Evolutionary conservation across 176 grass and related monocot genomes (phyloP), one percentile per base, ranked within the genome.

Genomic region (Chrysopogon serrulatus): DNA sequence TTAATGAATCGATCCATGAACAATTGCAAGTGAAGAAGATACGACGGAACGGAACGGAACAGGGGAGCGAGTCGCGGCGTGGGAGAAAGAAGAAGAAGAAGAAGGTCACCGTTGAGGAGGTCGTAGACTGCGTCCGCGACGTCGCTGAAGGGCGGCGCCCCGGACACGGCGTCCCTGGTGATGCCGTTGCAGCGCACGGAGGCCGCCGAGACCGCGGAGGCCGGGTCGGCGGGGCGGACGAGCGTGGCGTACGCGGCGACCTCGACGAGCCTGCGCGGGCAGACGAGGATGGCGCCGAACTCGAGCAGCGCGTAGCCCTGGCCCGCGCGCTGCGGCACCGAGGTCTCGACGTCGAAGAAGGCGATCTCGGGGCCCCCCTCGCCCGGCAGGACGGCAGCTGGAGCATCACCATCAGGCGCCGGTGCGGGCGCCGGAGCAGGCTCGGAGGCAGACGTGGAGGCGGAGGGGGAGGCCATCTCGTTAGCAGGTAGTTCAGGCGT

Each of bases 291-390:
- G n/a, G 85, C 96, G 9, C 96, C 96, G 77, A 99, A 99, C 86
- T 99, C 93, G 76, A 99, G 93, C 62, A 99, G 86, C 26, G 91
- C 85, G 68, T 89, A 90, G 41, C 91, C 83, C 80, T 89, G 88
- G 0, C 88, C 84, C 1, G 67, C 56, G 3, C 90, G 86, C 63
- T 83, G 71, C 82, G 96, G 96, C 62, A 96, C 85, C 4, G 96
- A 92, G 15, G 93, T 98, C 91, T 98, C 93, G 45, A 95, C 76
- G 87, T 95, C 93, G 77, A 98, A 98, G 89, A 98, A 98, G n/a
- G 96, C 96, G 71, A 98, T 98, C 93, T 96, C 89, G 5, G 89
- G 40, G 0, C 86, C 88, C 8, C 85, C 63, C 0, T 30, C 56
- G 40, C 9, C 79, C 41, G 87, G 81, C 32, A 66, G 57, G 74